These are phyloP conservation scores for Candolleomyces aberdarensis DNA, from an alignment of 768 basidiomycete species.

Conservation along the genomic window DNA sequence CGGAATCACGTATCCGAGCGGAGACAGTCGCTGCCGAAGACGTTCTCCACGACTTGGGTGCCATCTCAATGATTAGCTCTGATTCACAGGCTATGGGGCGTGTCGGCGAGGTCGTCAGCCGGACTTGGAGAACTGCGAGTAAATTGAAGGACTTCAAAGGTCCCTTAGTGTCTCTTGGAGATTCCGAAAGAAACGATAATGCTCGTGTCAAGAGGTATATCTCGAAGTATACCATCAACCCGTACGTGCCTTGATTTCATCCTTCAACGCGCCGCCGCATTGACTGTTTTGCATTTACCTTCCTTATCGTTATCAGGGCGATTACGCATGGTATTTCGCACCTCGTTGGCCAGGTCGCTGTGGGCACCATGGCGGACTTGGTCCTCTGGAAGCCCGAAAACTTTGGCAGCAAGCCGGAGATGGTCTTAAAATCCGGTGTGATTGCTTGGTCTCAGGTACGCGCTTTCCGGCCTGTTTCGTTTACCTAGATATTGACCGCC, in stretches of 20 bases:
- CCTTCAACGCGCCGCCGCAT: neutral
- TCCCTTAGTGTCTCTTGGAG: constrained; percentile 67
- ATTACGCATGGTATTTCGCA: constrained; percentile 92
- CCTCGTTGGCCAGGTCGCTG: constrained; percentile 78
- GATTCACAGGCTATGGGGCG: constrained; percentile 99
- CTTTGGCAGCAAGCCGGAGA: constrained; percentile 90
- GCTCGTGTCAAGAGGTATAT: constrained; percentile 92
- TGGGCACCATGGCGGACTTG: constrained; percentile 86
- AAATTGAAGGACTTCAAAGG: constrained; percentile 86
- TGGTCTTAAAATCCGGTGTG: constrained; percentile 93
- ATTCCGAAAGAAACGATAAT: constrained; percentile 70
- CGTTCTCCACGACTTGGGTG: constrained; percentile 87
- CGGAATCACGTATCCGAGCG: constrained; percentile 93
- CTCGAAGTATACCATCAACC: constrained; percentile 96
- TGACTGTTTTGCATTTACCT: neutral
- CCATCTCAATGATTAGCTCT: constrained; percentile 95
- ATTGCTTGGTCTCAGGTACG: constrained; percentile 87
- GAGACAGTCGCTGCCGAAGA: constrained; percentile 99
- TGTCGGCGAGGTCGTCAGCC: constrained; percentile 87
- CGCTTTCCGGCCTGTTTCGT: neutral
- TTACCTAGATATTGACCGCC: neutral
- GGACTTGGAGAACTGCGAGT: constrained; percentile 96
- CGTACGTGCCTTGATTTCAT: constrained; percentile 44
- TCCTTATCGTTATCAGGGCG: constrained; percentile 49
- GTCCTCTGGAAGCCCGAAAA: constrained; percentile 94